phyloP scores from a whole-genome alignment of 371 early-diverging fungal species.

The Mucor sp. region DNA sequence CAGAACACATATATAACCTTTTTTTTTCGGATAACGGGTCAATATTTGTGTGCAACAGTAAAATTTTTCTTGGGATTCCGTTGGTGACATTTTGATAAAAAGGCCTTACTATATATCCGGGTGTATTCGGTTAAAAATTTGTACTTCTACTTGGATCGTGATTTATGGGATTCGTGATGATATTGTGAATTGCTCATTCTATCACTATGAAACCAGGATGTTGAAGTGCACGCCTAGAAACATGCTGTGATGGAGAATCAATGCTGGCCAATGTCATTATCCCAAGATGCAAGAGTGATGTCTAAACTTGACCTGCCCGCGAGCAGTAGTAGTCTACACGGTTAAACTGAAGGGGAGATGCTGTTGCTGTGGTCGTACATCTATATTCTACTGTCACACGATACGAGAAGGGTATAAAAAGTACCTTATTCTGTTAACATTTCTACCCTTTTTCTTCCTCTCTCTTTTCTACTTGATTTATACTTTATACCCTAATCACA shows the following conservation, averaged over 20 bases:
- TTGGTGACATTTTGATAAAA: not conserved
- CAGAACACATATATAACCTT: not conserved
- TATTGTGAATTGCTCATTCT: not conserved
- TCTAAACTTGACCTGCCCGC: not conserved
- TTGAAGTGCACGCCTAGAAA: not conserved
- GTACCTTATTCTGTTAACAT: not conserved
- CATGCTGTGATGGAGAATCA: not conserved
- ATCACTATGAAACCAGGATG: not conserved
- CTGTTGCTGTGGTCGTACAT: not conserved
- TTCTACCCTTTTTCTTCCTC: not conserved
- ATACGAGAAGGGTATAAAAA: not conserved
- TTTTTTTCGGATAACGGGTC: constrained; percentile 9
- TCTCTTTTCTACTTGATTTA: not conserved
- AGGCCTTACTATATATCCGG: constrained; percentile 5
- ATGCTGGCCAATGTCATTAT: not conserved
- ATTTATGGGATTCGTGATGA: not conserved
- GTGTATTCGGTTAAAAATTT: not conserved
- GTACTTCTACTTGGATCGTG: not conserved
- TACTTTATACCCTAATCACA: not conserved
- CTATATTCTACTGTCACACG: constrained; percentile 8
- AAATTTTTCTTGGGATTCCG: constrained; percentile 5
- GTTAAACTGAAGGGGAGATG: constrained; percentile 1
- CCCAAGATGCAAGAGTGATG: not conserved
- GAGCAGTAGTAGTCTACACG: not conserved
- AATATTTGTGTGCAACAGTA: not conserved